phyloP scores from a whole-genome alignment of 208 protist species.

The Trypanosoma scelopori region DNA sequence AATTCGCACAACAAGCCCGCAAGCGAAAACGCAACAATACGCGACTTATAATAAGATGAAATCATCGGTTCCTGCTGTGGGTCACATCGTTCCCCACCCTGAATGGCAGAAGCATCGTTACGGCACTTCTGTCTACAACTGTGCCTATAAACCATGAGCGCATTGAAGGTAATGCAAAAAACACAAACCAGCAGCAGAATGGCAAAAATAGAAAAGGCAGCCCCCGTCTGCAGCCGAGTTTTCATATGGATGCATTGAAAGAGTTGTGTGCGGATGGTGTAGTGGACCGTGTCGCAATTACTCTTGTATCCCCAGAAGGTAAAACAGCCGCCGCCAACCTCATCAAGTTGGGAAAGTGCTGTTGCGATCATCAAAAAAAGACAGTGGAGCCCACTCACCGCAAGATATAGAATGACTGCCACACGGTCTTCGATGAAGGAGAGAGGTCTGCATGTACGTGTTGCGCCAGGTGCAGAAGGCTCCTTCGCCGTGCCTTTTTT shows the following conservation, averaged over 20 bases:
- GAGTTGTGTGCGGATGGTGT: slow-evolving; percentile 51
- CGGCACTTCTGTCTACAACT: not conserved
- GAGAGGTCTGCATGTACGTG: slow-evolving; percentile 10
- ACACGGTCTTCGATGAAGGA: slow-evolving; percentile 14
- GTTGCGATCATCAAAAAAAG: slow-evolving; percentile 65
- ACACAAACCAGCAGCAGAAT: slow-evolving; percentile 42
- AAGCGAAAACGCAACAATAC: slow-evolving; percentile 27
- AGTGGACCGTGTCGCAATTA: slow-evolving; percentile 64
- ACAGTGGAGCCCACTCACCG: slow-evolving; percentile 37
- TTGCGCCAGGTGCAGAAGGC: slow-evolving; percentile 13
- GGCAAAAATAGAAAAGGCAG: slow-evolving; percentile 75
- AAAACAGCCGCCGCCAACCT: slow-evolving; percentile 60
- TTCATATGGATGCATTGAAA: slow-evolving; percentile 27
- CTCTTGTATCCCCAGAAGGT: slow-evolving; percentile 84
- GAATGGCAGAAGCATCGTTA: not conserved
- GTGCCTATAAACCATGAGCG: slow-evolving; percentile 9
- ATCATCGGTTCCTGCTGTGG: not conserved
- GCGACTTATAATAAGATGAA: slow-evolving; percentile 33
- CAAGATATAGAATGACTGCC: slow-evolving; percentile 49
- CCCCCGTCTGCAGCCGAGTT: slow-evolving; percentile 41
- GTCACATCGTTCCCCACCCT: not conserved
- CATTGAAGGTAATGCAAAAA: slow-evolving; percentile 24
- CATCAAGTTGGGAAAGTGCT: slow-evolving; percentile 72
- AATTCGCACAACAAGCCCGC: slow-evolving; percentile 48
- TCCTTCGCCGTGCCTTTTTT: not conserved